phyloP scores from a whole-genome alignment of 257 asterid genomes.

The Haberlea rhodopensis region DNA sequence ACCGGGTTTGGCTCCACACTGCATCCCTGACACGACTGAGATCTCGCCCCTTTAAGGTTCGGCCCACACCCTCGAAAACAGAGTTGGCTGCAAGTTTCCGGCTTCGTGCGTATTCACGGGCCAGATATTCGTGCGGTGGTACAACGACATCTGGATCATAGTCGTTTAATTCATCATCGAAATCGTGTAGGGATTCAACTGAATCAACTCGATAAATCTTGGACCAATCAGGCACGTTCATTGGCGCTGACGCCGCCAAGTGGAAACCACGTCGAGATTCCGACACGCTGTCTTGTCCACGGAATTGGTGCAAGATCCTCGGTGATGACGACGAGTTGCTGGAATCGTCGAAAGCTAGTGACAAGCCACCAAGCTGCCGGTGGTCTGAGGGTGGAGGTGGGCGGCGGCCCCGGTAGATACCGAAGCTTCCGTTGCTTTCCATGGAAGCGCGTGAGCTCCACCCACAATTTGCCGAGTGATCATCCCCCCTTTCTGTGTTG shows the following conservation, averaged over 20 bases:
- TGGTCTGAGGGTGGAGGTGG: constrained; percentile 29
- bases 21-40: constrained; percentile 89
- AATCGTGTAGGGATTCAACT: constrained; percentile 58
- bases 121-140: constrained; percentile 84
- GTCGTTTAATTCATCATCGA: constrained; percentile 38
- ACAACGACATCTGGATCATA: constrained; percentile 37
- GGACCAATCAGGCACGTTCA: constrained; percentile 85
- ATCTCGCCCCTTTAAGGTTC: constrained; percentile 86
- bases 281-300: constrained; percentile 33
- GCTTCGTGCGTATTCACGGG: constrained; percentile 56
- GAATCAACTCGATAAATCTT: constrained; percentile 67
- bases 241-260: constrained; percentile 71
- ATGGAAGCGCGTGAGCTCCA: constrained; percentile 53
- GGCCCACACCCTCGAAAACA: constrained; percentile 78
- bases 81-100: constrained; percentile 49
- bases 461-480: constrained; percentile 32
- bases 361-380: constrained; percentile 54
- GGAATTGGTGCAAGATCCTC: constrained; percentile 58
- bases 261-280: constrained; percentile 47
- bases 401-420: constrained; percentile 31
- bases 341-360: constrained; percentile 62
- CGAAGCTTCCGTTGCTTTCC: constrained; percentile 34
- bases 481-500: constrained; percentile 36
- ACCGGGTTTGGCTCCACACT: constrained; percentile 93
- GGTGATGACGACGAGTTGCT: constrained; percentile 39